A percentile compares a stretch with the other conserved stretches of the same genome.
Conservation (phyloP, 2,329 filamentous ascomycete genomes). For the Colletotrichum tanaceti region DNA sequence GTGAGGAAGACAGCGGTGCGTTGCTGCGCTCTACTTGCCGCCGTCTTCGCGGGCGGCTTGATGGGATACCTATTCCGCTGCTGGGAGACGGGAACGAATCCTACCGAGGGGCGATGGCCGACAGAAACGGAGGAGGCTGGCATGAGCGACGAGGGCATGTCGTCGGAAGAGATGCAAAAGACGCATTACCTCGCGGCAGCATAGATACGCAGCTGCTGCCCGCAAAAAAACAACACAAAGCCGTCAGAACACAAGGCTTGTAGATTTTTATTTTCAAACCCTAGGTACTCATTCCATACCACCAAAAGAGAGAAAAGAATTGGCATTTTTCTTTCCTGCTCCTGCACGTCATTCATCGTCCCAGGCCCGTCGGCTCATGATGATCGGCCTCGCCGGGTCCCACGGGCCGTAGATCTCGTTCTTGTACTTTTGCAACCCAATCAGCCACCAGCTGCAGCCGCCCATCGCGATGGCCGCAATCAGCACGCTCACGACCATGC, state of each 20-base stretch:
- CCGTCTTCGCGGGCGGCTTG: neutral
- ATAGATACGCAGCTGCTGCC: neutral
- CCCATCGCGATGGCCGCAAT: slow-evolving; percentile 85
- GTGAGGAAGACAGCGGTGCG: neutral
- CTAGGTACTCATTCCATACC: neutral
- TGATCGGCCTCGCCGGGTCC: slow-evolving; percentile 93
- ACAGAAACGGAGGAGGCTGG: neutral
- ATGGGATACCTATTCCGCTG: neutral
- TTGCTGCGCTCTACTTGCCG: neutral
- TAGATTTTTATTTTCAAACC: neutral
- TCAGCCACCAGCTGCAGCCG: slow-evolving; percentile 97
- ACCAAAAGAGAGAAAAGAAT: too few species aligned
- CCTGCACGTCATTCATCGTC: slow-evolving; percentile 49
- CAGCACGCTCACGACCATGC: slow-evolving; percentile 80
- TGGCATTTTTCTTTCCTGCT: neutral
- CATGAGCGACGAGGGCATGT: neutral
- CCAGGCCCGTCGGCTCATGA: slow-evolving; percentile 74
- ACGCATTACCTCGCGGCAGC: neutral
- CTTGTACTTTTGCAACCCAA: slow-evolving; percentile 97
- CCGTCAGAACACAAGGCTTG: neutral
- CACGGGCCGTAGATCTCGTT: slow-evolving; percentile 98
- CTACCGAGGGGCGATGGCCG: neutral
- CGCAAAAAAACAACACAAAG: too few species aligned
- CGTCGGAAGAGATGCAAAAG: neutral
- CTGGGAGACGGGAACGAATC: neutral